Base-by-base conservation (phyloP, 163 green algal genomes). In the Chlorella variabilis region DNA sequence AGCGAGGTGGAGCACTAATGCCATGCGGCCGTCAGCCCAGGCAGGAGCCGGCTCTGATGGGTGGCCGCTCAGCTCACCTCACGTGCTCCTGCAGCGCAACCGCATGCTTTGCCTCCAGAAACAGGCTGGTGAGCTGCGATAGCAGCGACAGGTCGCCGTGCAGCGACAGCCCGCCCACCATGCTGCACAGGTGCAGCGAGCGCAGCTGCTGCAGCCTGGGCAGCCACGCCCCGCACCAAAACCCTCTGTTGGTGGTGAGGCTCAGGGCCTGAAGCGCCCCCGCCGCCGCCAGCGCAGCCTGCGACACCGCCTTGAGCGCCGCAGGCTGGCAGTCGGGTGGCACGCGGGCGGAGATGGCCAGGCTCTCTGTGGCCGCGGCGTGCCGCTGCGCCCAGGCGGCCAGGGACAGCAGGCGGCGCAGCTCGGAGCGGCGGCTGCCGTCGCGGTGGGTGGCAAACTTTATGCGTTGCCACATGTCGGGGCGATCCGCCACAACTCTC, bases 111-210 rank as follows among this genome's bases (percentile, higher is more conserved):
- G 75, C 75, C 41, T 81, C 75, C 58, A 81, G 39, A 18, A 48
- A n/a, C 21, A 81, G 75, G 17, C 29, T 23, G 20, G 58, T 81
- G 6, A 81, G 75, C 17, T 62, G 58, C 29, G 17, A 1, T 41
- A 71, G 59, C 29, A 27, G n/a, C 21, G 29, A 36, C 17, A 81
- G 75, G 59, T 81, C 59, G 27, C 62, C 59, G 8, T 61, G 42
- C 75, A 81, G 75, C 34, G 38, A 48, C 59, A 81, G 59, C 6
- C 75, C 75, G 39, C 75, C 75, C 59, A 73, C 75, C 21, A 62
- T 62, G 59, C 59, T 73, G 59, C 29, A 59, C 58, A 81, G 75
- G 8, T 27, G 58, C n/a, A 81, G 59, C n/a, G 18, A 18, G 7
- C 59, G 75, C 59, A 81, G 75, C 18, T n/a, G n/a, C n/a, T 0